Evolutionary conservation across 2,329 filamentous ascomycete species (phyloP).

Genomic region (Phialocephala sp.): DNA sequence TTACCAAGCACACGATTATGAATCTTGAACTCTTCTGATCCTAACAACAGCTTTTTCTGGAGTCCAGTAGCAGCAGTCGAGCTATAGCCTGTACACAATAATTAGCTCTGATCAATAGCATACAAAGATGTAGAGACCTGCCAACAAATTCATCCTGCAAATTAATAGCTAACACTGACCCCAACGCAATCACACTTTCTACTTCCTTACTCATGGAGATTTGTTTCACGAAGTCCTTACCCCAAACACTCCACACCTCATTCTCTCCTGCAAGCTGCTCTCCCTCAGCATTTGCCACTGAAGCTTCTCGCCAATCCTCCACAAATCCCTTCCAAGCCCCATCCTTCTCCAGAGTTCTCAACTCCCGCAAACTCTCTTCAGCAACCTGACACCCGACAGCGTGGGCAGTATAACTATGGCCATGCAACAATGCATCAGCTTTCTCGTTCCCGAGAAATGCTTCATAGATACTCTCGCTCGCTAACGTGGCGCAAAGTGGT

Average conservation of each 20-base stretch:
- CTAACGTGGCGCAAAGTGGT: conserved; percentile 77
- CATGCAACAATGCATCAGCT: conserved; percentile 79
- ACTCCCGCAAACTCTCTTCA: conserved; percentile 64
- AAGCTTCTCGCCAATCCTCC: conserved; percentile 47
- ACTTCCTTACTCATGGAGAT: conserved; percentile 64
- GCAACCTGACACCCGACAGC: conserved; percentile 82
- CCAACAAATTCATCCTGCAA: conserved; percentile 50
- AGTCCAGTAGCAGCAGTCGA: conserved; percentile 48
- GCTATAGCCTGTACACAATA: conserved; percentile 33
- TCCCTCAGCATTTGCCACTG: not conserved
- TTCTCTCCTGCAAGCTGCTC: not conserved
- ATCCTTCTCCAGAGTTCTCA: conserved; percentile 61
- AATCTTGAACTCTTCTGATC: conserved; percentile 47
- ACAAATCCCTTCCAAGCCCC: conserved; percentile 64
- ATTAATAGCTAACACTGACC: conserved; percentile 74
- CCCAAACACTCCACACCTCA: conserved; percentile 74
- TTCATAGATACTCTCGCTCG: conserved; percentile 74
- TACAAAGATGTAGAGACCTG: conserved; percentile 16
- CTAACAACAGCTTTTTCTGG: conserved; percentile 45
- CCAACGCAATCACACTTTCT: conserved; percentile 72
- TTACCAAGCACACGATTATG: conserved; percentile 62
- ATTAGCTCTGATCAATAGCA: not conserved
- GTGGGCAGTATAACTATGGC: conserved; percentile 87
- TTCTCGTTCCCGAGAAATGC: conserved; percentile 76
- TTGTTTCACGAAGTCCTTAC: conserved; percentile 59